A percentile compares a stretch with the other conserved stretches of the same genome.
phyloP scores from a whole-genome alignment of 208 protist species.

The Zelonia costaricensis region DNA sequence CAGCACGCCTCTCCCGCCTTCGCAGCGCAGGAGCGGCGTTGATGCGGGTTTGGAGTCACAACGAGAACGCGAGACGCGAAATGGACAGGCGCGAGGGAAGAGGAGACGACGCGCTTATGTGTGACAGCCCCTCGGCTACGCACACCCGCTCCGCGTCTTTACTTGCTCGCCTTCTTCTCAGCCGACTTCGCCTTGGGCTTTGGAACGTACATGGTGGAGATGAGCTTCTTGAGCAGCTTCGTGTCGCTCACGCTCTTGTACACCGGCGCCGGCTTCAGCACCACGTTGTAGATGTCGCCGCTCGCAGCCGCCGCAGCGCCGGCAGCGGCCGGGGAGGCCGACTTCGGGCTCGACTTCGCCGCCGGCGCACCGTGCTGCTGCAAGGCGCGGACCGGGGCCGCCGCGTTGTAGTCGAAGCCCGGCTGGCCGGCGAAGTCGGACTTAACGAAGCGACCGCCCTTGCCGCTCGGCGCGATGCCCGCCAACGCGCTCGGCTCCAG shows the following conservation, averaged over 20 bases:
- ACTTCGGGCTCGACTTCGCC: slow-evolving; percentile 6
- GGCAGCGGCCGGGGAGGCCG: background rate
- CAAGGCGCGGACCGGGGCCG: slow-evolving; percentile 12
- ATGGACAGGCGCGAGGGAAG: no score
- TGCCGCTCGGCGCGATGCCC: slow-evolving; percentile 58
- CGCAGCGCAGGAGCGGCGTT: no score
- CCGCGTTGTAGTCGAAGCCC: slow-evolving; percentile 82
- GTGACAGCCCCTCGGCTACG: background rate
- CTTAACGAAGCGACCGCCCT: slow-evolving; percentile 80
- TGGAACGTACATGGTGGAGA: slow-evolving; percentile 65
- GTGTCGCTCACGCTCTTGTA: slow-evolving; percentile 75
- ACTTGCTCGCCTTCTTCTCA: slow-evolving; percentile 27
- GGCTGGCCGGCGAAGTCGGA: slow-evolving; percentile 73
- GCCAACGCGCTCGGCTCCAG: slow-evolving; percentile 44
- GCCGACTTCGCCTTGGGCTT: slow-evolving; percentile 56
- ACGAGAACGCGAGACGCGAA: no score
- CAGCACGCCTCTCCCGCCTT: no score
- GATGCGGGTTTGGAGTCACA: no score
- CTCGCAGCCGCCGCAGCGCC: background rate
- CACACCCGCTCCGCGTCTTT: background rate
- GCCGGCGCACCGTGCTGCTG: slow-evolving; percentile 3
- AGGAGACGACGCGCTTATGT: no score
- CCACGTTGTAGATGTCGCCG: slow-evolving; percentile 58
- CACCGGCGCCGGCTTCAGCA: slow-evolving; percentile 49
- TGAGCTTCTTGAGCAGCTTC: slow-evolving; percentile 54